Conservation (phyloP, 1,284 basidiomycete genomes). For the Cryptococcus hybrid region DNA sequence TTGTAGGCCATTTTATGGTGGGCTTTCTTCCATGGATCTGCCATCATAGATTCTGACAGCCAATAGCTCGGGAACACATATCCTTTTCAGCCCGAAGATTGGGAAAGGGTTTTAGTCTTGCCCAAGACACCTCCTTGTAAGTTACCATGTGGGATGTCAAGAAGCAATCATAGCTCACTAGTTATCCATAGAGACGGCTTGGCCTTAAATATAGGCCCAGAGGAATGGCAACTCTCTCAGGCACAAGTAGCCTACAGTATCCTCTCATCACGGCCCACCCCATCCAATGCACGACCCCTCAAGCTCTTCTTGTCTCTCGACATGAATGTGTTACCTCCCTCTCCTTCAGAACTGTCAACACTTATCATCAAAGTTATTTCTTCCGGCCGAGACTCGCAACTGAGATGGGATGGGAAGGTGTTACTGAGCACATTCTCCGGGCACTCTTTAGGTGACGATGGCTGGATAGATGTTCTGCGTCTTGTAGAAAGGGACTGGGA, state of each 20-base stretch:
- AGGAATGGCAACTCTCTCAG: conserved; percentile 48
- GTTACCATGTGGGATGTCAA: background rate
- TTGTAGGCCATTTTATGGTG: conserved; percentile 51
- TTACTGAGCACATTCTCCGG: conserved; percentile 46
- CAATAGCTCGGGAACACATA: conserved; percentile 49
- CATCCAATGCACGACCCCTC: conserved; percentile 6
- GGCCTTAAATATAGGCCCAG: conserved; percentile 48
- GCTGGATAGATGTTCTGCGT: conserved; percentile 38
- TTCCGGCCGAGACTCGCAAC: conserved; percentile 7
- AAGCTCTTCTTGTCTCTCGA: conserved; percentile 47
- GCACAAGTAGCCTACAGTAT: conserved; percentile 36
- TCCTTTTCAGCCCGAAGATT: conserved; percentile 40
- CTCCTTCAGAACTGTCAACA: conserved; percentile 16
- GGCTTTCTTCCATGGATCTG: background rate
- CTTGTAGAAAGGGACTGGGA: conserved; percentile 17
- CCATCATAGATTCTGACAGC: background rate
- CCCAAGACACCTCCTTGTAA: conserved; percentile 39
- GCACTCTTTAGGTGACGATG: conserved; percentile 32
- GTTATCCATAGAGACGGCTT: conserved; percentile 41
- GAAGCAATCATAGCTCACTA: background rate
- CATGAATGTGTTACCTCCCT: conserved; percentile 43
- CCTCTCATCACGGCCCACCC: conserved; percentile 1
- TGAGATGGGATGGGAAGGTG: conserved; percentile 21
- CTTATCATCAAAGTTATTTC: conserved; percentile 14
- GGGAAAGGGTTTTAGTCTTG: conserved; percentile 42